Percentiles rank a stretch among this genome's conserved stretches.
Evolutionary conservation across 108 stramenopile genomes (phyloP).

Genomic region (Conticribra weissflogii): DNA sequence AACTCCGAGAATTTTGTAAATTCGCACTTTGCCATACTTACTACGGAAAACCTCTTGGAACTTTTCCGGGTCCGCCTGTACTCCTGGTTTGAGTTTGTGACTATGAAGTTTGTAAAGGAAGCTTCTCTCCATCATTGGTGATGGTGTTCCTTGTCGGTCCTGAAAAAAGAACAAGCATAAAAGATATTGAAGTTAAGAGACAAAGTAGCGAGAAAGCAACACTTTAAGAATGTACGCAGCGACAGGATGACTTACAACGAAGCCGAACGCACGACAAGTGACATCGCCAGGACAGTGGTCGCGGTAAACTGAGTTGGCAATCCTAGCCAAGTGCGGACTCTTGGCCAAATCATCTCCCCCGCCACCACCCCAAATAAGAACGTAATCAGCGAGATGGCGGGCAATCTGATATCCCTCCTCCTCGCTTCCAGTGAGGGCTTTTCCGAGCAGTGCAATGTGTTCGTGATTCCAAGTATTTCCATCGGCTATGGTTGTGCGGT

Average conservation of each 20-base stretch:
- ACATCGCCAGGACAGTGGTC: constrained; percentile 95
- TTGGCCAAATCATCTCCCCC: constrained; percentile 97
- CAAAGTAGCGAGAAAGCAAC: too few relatives aligned
- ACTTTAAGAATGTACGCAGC: too few relatives aligned
- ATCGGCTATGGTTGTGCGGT: constrained; percentile 97
- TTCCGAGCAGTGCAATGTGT: constrained; percentile 98
- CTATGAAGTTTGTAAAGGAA: constrained; percentile 93
- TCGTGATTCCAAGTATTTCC: constrained; percentile 99
- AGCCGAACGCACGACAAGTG: constrained; percentile 89
- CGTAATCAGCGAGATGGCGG: constrained; percentile 95
- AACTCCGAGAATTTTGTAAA: constrained; percentile 91
- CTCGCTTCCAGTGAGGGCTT: constrained; percentile 84
- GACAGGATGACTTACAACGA: constrained; percentile 70
- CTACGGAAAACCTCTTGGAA: constrained; percentile 92
- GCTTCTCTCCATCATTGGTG: constrained; percentile 89
- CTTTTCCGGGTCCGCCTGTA: constrained; percentile 68
- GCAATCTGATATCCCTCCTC: constrained; percentile 94
- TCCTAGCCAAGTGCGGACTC: constrained; percentile 94
- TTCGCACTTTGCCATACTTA: constrained; percentile 98
- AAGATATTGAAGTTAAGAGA: constrained; percentile 11
- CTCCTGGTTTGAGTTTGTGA: constrained; percentile 76
- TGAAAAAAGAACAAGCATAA: constrained; percentile 33
- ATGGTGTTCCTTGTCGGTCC: constrained; percentile 89
- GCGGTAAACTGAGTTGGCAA: constrained; percentile 97
- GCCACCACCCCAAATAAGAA: constrained; percentile 94